Base-by-base conservation (phyloP, 2,329 filamentous ascomycete species). In the Trichoderma atrobrunneum region DNA sequence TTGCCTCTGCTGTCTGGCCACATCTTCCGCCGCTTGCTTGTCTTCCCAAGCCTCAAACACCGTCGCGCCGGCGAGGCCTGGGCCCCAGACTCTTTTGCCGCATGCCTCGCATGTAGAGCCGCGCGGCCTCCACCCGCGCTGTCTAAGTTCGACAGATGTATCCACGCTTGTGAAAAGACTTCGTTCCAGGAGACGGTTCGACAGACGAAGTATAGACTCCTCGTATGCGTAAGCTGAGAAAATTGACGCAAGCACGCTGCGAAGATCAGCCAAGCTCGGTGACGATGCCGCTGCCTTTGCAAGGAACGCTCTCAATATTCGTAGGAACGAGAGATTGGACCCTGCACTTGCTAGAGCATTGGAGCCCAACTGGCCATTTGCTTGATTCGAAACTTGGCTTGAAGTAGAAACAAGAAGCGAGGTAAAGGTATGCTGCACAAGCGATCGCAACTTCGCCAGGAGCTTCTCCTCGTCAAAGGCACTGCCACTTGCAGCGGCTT, bases 211-310 rank as follows among this genome's bases (percentile, higher is more conserved):
- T 18, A 99, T 93, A 0, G 93, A 95, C 80, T 95, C 93, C 81
- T 99, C 96, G 79, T 98, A 98, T 0, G 94, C 92, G 79, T 99
- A 99, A 0, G 96, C 95, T 0, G 95, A 91, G 82, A 99, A 98
- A 70, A 99, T 95, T 14, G 95, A 96, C 1, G 90, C 86, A 2
- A 99, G 87, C 0, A 98, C 95, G 7, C 89, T 89, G 59, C 96
- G 92, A 3, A 99, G 87, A 79, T 98, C 94, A 1, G 93, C 91
- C 2, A 99, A 86, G 14, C 93, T 97, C 0, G 96, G 95, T 0
- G 94, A 97, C 21, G 91, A 90, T 28, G 89, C 87, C 0, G 94
- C 92, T 0, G 95, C 95, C 60, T 93, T 90, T 0, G 92, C 90
- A 34, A 99, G 89, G 80, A 99, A 99, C 7, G 93, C 92, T 63